These are phyloP conservation scores for Phaeosphaeriaceae sp. DNA, from an alignment of 2,329 filamentous ascomycete genomes.

Conservation along the genomic window DNA sequence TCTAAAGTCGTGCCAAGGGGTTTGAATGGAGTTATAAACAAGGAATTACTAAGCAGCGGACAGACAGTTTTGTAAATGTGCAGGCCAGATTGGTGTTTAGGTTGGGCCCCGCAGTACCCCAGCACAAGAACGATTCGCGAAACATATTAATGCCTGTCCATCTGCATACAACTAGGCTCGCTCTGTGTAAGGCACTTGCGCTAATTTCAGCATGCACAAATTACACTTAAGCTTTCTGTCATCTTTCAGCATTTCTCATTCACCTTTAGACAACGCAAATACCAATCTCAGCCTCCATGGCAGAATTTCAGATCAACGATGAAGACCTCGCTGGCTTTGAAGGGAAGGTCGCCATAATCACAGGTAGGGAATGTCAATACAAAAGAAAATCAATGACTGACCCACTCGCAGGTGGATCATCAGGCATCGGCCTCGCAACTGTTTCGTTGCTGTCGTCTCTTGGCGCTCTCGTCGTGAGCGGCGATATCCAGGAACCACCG, in stretches of 20 bases:
- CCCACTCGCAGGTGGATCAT: constrained; percentile 56
- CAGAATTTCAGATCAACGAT: constrained; percentile 29
- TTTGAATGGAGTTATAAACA: too few species aligned
- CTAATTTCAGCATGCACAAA: not conserved
- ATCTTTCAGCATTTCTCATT: not conserved
- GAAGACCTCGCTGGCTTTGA: constrained; percentile 23
- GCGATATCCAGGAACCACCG: constrained; percentile 57
- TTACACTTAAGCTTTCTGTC: not conserved
- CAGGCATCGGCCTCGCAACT: constrained; percentile 66
- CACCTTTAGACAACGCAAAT: not conserved
- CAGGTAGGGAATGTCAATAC: constrained; percentile 14
- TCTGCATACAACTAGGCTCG: not conserved
- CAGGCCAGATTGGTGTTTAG: not conserved
- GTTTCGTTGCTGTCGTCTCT: constrained; percentile 58
- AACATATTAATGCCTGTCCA: not conserved
- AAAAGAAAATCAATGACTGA: not conserved
- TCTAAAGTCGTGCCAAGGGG: too few species aligned
- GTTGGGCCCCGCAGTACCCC: not conserved
- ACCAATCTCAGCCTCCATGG: constrained; percentile 1
- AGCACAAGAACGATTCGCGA: not conserved
- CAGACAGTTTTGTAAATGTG: not conserved
- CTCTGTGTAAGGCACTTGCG: not conserved
- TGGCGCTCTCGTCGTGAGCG: constrained; percentile 63
- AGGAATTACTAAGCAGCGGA: too few species aligned
- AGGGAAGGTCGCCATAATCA: constrained; percentile 29